phyloP scores from a whole-genome alignment of 148 eudicot genomes.

The Chenopodium album region DNA sequence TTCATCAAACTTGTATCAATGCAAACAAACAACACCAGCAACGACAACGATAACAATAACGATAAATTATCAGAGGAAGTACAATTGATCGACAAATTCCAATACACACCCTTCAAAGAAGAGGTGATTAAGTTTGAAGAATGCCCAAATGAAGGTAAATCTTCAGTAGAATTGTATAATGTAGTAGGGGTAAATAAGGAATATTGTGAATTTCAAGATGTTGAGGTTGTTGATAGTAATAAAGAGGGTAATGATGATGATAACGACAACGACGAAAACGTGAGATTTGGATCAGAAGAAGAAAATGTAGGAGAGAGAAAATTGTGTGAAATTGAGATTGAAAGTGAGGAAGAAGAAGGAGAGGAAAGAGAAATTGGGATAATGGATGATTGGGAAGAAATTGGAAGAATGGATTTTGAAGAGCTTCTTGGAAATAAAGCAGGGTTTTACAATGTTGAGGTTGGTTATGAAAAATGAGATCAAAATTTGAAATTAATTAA shows the following conservation, averaged over 20 bases:
- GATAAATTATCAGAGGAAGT: not conserved
- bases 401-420: constrained; percentile 31
- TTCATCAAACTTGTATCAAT: constrained; percentile 25
- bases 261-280: not conserved
- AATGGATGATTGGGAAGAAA: constrained; percentile 35
- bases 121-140: constrained; percentile 26
- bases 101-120: constrained; percentile 22
- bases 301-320: constrained; percentile 10
- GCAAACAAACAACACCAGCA: constrained; percentile 1
- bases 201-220: constrained; percentile 1
- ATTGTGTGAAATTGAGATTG: constrained; percentile 31
- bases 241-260: not conserved
- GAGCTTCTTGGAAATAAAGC: constrained; percentile 25
- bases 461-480: not conserved
- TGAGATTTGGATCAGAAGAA: not conserved
- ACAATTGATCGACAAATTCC: constrained; percentile 21
- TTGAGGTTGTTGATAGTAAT: not conserved
- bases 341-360: constrained; percentile 16
- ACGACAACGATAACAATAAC: not conserved
- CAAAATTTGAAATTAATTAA: not conserved
- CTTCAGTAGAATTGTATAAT: constrained; percentile 12
- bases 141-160: constrained; percentile 17
- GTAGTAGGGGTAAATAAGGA: constrained; percentile 25
- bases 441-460: not conserved
- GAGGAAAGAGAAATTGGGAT: constrained; percentile 13